A percentile compares a stretch with the other conserved stretches of the same genome.
phyloP scores from a whole-genome alignment of 139 green algal genomes.

The Chlorella sorokiniana region DNA sequence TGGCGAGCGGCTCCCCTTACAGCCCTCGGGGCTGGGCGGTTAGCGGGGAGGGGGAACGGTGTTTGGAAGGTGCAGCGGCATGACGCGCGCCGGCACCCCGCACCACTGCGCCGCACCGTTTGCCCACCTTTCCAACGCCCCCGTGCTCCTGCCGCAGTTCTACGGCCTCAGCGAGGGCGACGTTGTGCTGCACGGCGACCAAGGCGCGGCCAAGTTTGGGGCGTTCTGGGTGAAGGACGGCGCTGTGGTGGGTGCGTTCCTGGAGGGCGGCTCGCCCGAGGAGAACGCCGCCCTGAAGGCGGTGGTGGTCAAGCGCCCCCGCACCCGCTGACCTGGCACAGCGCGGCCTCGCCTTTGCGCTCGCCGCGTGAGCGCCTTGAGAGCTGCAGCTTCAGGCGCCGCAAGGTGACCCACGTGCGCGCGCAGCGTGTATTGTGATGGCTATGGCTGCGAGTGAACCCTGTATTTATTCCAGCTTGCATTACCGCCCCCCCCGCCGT shows the following conservation, averaged over 20 bases:
- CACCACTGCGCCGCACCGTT: background rate
- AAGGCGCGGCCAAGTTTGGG: conserved; percentile 77
- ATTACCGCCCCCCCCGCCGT: too few relatives aligned
- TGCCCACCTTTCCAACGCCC: too few relatives aligned
- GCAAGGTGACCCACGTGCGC: too few relatives aligned
- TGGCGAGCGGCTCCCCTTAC: background rate
- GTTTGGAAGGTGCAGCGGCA: too few relatives aligned
- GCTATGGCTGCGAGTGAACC: too few relatives aligned
- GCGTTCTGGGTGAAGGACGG: conserved; percentile 82
- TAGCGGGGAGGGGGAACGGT: too few relatives aligned
- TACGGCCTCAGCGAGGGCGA: conserved; percentile 64
- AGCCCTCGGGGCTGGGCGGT: background rate
- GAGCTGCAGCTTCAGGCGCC: too few relatives aligned
- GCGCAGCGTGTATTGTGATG: too few relatives aligned
- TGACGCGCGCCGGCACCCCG: background rate
- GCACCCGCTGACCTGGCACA: conserved; percentile 42
- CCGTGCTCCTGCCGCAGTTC: conserved; percentile 51
- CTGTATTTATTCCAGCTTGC: too few relatives aligned
- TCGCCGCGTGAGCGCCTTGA: background rate
- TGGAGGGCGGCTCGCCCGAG: conserved; percentile 77
- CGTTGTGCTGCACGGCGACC: conserved; percentile 62
- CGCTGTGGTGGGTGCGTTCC: conserved; percentile 83
- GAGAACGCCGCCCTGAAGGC: conserved; percentile 77
- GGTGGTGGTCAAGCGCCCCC: conserved; percentile 47
- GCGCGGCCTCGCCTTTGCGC: conserved; percentile 14